Percentiles rank a stretch among this genome's conserved stretches.
These are phyloP conservation scores for Gymnopilus junonius DNA, from an alignment of 768 basidiomycete species.

Conservation along the genomic window DNA sequence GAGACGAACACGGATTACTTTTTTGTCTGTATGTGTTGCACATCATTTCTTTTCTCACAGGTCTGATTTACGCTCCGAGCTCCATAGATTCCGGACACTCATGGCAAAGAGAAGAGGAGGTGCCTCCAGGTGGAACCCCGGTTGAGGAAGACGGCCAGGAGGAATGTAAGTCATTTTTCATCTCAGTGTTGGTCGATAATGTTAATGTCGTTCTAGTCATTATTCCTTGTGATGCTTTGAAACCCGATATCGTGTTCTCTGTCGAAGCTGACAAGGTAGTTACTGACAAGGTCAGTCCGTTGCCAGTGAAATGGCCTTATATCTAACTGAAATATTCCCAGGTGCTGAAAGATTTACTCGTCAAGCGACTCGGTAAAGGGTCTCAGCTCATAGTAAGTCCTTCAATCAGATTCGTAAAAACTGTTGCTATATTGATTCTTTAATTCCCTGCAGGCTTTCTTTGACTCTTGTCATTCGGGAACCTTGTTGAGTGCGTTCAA, in stretches of 20 bases:
- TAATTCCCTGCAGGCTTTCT: neutral
- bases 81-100: slow-evolving; percentile 19
- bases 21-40: slow-evolving; percentile 6
- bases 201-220: slow-evolving; percentile 2
- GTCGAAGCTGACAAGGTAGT: neutral
- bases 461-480: slow-evolving; percentile 17
- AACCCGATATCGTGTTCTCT: neutral
- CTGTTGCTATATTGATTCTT: neutral
- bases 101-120: neutral
- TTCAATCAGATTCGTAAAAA: neutral
- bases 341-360: slow-evolving; percentile 2
- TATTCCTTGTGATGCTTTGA: slow-evolving; percentile 14
- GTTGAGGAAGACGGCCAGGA: slow-evolving; percentile 17
- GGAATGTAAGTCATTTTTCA: slow-evolving; percentile 11
- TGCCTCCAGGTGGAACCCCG: neutral
- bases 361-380: slow-evolving; percentile 5
- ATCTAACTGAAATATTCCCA: neutral
- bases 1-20: slow-evolving; percentile 8
- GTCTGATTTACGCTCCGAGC: neutral
- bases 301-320: neutral
- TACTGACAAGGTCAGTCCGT: slow-evolving; percentile 4
- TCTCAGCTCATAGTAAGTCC: slow-evolving; percentile 7
- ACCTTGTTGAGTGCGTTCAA: slow-evolving; percentile 16
- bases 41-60: neutral
- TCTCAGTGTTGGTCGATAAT: neutral